phyloP scores from a whole-genome alignment of 176 grass and related monocot species.

The Secale cereale region DNA sequence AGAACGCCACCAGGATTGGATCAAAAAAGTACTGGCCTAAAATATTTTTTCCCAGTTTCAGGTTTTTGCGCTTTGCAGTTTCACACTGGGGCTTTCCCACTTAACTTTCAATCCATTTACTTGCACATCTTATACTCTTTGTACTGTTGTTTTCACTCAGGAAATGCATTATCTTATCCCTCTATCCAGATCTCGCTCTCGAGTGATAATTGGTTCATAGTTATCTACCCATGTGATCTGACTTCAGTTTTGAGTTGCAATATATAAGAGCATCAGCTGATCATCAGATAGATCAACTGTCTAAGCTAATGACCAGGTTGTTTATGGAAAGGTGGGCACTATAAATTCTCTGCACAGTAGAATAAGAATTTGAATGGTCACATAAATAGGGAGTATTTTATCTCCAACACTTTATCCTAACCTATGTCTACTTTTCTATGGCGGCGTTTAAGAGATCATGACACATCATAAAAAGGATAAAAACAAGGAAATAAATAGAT shows the following conservation, averaged over 20 bases:
- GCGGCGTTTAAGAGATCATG: not conserved
- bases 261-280: not conserved
- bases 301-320: not conserved
- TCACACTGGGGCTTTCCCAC: not conserved
- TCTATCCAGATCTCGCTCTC: not conserved
- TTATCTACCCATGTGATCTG: not conserved
- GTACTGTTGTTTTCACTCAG: not conserved
- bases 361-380: not conserved
- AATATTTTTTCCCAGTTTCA: not conserved
- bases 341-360: not conserved
- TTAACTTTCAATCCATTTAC: not conserved
- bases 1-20: not conserved
- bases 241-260: not conserved
- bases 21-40: not conserved
- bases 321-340: not conserved
- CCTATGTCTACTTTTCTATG: not conserved
- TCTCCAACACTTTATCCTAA: not conserved
- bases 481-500: conserved; percentile 4
- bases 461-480: not conserved
- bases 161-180: not conserved
- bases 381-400: not conserved
- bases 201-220: not conserved
- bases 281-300: not conserved
- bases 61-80: not conserved
- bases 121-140: not conserved